Evolutionary conservation across 768 basidiomycete genomes (phyloP).

Genomic region (Nevesoporus exiguus): DNA sequence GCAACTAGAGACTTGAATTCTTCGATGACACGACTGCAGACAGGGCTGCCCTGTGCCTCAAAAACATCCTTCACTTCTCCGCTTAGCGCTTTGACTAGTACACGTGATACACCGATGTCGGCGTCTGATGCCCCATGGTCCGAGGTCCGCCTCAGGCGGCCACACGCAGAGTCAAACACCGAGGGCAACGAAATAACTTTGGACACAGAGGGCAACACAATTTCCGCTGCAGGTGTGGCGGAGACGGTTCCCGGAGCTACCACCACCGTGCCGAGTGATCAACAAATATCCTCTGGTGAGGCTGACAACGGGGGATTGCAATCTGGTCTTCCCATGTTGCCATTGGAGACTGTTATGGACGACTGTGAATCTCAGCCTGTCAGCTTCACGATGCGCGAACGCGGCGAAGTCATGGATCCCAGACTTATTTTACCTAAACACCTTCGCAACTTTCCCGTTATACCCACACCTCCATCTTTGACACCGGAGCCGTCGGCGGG

Average conservation of each 20-base stretch:
- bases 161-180: neutral
- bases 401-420: neutral
- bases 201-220: neutral
- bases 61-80: neutral
- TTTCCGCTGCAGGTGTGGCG: neutral
- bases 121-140: neutral
- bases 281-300: neutral
- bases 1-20: neutral
- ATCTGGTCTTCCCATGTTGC: conserved; percentile 8
- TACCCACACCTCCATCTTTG: conserved; percentile 4
- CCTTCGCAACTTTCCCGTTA: neutral
- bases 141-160: neutral
- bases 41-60: neutral
- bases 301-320: neutral
- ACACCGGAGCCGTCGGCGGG: neutral
- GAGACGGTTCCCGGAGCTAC: neutral
- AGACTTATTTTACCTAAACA: no score
- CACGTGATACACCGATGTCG: neutral
- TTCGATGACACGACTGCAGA: neutral
- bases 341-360: neutral
- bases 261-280: neutral
- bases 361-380: neutral
- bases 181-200: neutral
- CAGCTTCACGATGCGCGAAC: neutral
- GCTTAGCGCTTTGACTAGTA: neutral